These are phyloP conservation scores for Ceratocystis lukuohia DNA, from an alignment of 2,329 filamentous ascomycete genomes.

Conservation along the genomic window DNA sequence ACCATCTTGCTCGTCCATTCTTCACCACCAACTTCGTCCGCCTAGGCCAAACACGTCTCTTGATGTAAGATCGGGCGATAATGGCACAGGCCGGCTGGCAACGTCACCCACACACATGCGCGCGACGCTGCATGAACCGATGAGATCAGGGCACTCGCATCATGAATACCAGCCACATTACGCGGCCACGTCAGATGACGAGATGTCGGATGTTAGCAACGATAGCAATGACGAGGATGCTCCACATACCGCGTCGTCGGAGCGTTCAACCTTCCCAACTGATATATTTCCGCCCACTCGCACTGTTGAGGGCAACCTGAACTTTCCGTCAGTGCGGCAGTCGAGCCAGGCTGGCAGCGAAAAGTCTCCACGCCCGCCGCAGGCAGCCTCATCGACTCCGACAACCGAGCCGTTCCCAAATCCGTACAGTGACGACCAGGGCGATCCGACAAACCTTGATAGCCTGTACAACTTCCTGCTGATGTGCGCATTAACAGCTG, in stretches of 20 bases:
- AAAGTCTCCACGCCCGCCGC: not conserved
- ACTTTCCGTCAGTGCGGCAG: slow-evolving; percentile 13
- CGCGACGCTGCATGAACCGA: not conserved
- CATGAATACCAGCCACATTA: slow-evolving; percentile 21
- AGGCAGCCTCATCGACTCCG: not conserved
- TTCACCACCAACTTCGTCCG: slow-evolving; percentile 22
- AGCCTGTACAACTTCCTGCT: slow-evolving; percentile 43
- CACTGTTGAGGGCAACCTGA: slow-evolving; percentile 10
- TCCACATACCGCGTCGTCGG: not conserved
- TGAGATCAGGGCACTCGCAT: not conserved
- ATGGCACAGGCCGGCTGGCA: slow-evolving; percentile 48
- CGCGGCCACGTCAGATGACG: not conserved
- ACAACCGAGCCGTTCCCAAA: slow-evolving; percentile 18
- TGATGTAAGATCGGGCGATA: slow-evolving; percentile 37
- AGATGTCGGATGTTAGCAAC: not conserved
- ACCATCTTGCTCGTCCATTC: not conserved
- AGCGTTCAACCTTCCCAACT: slow-evolving; percentile 14
- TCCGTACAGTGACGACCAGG: slow-evolving; percentile 22
- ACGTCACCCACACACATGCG: slow-evolving; percentile 36
- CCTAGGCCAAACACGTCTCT: slow-evolving; percentile 30
- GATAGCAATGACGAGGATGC: not conserved
- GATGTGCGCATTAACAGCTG: slow-evolving; percentile 35
- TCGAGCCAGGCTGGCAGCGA: not conserved
- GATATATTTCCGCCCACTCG: slow-evolving; percentile 13
- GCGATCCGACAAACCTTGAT: slow-evolving; percentile 43